Base-by-base conservation (phyloP, 345 rosid genomes). In the Jatropha curcas region DNA sequence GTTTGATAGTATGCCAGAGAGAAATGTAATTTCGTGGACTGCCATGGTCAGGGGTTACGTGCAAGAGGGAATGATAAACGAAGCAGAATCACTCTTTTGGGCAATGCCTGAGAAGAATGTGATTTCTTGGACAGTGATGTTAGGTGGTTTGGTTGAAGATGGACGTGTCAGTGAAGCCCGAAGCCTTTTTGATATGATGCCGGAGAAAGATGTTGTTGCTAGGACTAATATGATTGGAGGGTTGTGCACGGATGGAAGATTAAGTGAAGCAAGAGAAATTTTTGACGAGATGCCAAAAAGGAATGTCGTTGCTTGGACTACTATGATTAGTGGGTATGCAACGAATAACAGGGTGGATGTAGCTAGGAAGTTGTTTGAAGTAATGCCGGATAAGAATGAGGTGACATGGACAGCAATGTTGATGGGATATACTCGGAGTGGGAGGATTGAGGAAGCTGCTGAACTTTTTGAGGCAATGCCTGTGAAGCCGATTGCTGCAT, bases 331-430 rank as follows among this genome's bases (percentile, higher is more conserved):
- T 7, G 95, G 98, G 19, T 91, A 89, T 59, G 79, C 79, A 33
- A 88, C 86, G 78, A 88, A 87, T 73, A 70, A 80, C n/a, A 82
- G 74, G 2, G 95, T 91, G 45, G 92, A 93, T 82, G 59, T 87
- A 74, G 97, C 89, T 61, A 84, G 97, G 83, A 91, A 93, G 86
- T 84, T 93, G 58, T 91, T 93, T 71, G 97, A 89, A 77, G 95
- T 91, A 66, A 89, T 89, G 92, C 90, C 97, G 0, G 88, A 82
- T 77, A 93, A 86, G 81, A 91, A 88, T 66, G 93, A 93, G 80
- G 88, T 91, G 63, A 82, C 93, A 0, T 90, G 93, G 97, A 90
- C 94, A 0, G 87, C 91, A 0, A 93, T 93, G 94, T 81, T 90
- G 80, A 80, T 83, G 81, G 97, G 97, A 6, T 93, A 93, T 83